phyloP scores from a whole-genome alignment of 371 early-diverging fungal genomes.

The Actinomortierella wolfii region DNA sequence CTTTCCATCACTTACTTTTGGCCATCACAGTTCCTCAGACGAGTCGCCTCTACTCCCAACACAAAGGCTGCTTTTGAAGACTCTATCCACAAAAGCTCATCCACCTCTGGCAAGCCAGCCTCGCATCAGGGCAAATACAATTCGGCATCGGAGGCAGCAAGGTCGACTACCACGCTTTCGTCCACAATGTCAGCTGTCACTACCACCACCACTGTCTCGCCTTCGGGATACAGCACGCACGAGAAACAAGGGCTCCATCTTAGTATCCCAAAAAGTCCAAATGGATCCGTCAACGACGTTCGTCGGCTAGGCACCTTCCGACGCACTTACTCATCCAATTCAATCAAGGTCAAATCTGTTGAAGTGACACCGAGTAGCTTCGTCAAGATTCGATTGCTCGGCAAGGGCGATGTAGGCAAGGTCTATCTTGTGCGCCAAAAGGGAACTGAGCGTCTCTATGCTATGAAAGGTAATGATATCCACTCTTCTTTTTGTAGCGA shows the following conservation, averaged over 20 bases:
- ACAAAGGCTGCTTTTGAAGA: constrained; percentile 46
- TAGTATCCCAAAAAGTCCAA: constrained; percentile 24
- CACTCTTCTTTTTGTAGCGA: too few relatives aligned
- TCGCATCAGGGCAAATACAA: constrained; percentile 28
- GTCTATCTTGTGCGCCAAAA: constrained; percentile 94
- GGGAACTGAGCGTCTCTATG: constrained; percentile 81
- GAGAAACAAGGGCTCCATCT: constrained; percentile 17
- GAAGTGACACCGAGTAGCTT: constrained; percentile 87
- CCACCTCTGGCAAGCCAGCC: constrained; percentile 11
- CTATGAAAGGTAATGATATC: constrained; percentile 80
- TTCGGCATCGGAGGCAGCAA: constrained; percentile 23
- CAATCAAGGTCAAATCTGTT: constrained; percentile 76
- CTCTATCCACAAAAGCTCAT: constrained; percentile 22
- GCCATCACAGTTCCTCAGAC: constrained; percentile 31
- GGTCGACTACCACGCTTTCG: constrained; percentile 30
- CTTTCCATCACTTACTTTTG: background rate
- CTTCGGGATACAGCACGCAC: constrained; percentile 9
- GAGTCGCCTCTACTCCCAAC: constrained; percentile 64
- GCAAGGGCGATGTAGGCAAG: constrained; percentile 96
- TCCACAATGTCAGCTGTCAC: constrained; percentile 33
- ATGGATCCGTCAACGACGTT: constrained; percentile 28
- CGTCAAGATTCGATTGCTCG: constrained; percentile 82
- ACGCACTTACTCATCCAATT: constrained; percentile 80
- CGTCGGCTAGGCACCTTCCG: constrained; percentile 23
- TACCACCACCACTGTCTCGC: constrained; percentile 22